These are phyloP conservation scores for Dryadomyces quercus-mongolicae DNA, from an alignment of 2,329 filamentous ascomycete genomes.

Conservation along the genomic window DNA sequence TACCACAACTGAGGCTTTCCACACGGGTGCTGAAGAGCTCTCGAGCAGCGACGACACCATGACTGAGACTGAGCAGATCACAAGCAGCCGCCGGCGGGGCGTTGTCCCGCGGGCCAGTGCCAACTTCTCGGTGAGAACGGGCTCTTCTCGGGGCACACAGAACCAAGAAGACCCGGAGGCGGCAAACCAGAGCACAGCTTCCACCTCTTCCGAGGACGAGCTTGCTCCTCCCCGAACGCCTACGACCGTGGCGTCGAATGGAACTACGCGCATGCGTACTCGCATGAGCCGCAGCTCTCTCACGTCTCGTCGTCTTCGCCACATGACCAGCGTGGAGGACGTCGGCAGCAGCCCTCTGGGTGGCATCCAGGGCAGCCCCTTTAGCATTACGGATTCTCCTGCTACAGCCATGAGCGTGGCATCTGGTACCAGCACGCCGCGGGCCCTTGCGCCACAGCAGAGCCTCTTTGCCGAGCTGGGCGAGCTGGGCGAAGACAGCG, in stretches of 20 bases:
- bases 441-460: conserved; percentile 47
- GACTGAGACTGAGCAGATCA: conserved; percentile 63
- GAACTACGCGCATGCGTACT: conserved; percentile 45
- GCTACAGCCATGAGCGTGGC: conserved; percentile 21
- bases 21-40: conserved; percentile 75
- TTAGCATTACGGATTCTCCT: conserved; percentile 7
- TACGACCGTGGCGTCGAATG: conserved; percentile 43
- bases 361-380: conserved; percentile 40
- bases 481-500: conserved; percentile 57
- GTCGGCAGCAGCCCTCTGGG: conserved; percentile 19
- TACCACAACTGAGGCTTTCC: conserved; percentile 92
- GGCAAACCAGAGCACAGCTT: conserved; percentile 66
- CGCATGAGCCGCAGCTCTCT: conserved; percentile 53
- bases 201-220: conserved; percentile 70
- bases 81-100: background rate
- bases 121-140: background rate
- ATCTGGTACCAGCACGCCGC: conserved; percentile 33
- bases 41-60: conserved; percentile 61
- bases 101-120: background rate
- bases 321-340: conserved; percentile 46
- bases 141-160: background rate
- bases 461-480: conserved; percentile 87
- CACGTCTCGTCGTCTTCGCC: conserved; percentile 43
- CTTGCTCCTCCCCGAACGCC: conserved; percentile 51
- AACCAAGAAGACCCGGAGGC: conserved; percentile 4